phyloP scores from a whole-genome alignment of 1,139 yeast genomes.

The Debaryomyces sp. region DNA sequence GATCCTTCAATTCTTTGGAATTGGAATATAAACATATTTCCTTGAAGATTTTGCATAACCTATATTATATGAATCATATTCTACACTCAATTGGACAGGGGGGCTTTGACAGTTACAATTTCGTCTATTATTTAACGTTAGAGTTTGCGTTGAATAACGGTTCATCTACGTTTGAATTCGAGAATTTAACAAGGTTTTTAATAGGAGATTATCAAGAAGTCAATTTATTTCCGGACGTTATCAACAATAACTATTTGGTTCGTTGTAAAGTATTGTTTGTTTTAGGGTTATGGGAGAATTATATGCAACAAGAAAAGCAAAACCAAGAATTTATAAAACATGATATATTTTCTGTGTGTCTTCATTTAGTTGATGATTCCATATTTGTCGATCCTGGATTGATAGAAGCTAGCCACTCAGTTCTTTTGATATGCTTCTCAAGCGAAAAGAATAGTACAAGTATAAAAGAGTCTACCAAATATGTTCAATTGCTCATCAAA shows the following conservation, averaged over 20 bases:
- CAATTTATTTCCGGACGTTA: slow-evolving; percentile 36
- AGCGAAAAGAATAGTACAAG: slow-evolving; percentile 23
- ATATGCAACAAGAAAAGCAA: slow-evolving; percentile 40
- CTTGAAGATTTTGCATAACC: slow-evolving; percentile 41
- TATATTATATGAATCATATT: slow-evolving; percentile 60
- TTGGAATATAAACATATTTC: slow-evolving; percentile 33
- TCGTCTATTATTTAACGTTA: slow-evolving; percentile 56
- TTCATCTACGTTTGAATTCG: slow-evolving; percentile 29
- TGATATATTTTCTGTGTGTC: slow-evolving; percentile 46
- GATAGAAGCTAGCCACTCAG: slow-evolving; percentile 71
- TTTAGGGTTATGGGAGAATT: slow-evolving; percentile 61
- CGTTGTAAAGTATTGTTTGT: slow-evolving; percentile 57
- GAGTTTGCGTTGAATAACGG: slow-evolving; percentile 44
- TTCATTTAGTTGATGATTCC: slow-evolving; percentile 41
- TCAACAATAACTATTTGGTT: slow-evolving; percentile 37
- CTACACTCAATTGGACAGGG: slow-evolving; percentile 65
- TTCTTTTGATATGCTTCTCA: slow-evolving; percentile 52
- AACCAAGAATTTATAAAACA: slow-evolving; percentile 29
- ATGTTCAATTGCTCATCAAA: slow-evolving; percentile 32
- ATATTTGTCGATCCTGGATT: slow-evolving; percentile 35
- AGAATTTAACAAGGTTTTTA: slow-evolving; percentile 40
- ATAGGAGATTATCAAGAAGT: slow-evolving; percentile 44
- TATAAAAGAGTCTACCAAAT: slow-evolving; percentile 34
- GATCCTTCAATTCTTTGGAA: slow-evolving; percentile 20
- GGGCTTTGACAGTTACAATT: slow-evolving; percentile 71